Base-by-base conservation (phyloP, 2,329 filamentous ascomycete genomes). In the Teratosphaeria gauchensis region DNA sequence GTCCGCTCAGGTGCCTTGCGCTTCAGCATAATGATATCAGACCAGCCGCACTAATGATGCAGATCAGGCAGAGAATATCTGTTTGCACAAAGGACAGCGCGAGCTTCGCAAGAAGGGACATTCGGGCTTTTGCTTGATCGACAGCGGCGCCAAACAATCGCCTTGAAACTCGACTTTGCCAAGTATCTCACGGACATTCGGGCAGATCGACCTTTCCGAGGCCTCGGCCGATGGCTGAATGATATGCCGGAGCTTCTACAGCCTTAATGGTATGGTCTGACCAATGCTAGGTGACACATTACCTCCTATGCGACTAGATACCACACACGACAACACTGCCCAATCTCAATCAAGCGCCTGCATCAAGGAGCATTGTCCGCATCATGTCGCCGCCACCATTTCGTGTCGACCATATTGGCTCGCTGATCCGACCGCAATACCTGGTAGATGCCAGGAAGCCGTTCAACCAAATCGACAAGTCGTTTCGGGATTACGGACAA, bases 381-480 rank as follows among this genome's bases (percentile, higher is more conserved):
- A 21, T 9, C 16, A 48, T 48, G 42, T n/a, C 42, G n/a, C 42
- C n/a, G 6, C 81, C 82, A 46, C 85, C 83, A 53, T 88, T 87
- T 72, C 80, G 86, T 66, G 84, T 85, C 60, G 86, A 89, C 73
- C 87, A 89, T 63, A 80, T 88, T 60, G 86, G 86, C 56, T 88
- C 85, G 12, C 77, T 89, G 46, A 80, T 89, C 54, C 83, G 86
- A 24, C 85, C 86, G 0, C 71, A 82, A 56, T 73, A 79, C 51
- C 80, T 89, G 9, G 76, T 87, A 21, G 76, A 82, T 53, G 80
- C 80, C 53, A 78, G 85, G 70, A 48, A 48, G 42, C 42, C 42
- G 5, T 48, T 48, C 42, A 48, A 48, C 42, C 42, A 48, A 19
- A 21, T 48, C 9, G 42, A 48, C 5, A 21, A 48, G 9, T 48